A percentile compares a stretch with the other conserved stretches of the same genome.
Evolutionary conservation across 345 rosid genomes (phyloP).

Genomic region (Leavenworthia alabamica): DNA sequence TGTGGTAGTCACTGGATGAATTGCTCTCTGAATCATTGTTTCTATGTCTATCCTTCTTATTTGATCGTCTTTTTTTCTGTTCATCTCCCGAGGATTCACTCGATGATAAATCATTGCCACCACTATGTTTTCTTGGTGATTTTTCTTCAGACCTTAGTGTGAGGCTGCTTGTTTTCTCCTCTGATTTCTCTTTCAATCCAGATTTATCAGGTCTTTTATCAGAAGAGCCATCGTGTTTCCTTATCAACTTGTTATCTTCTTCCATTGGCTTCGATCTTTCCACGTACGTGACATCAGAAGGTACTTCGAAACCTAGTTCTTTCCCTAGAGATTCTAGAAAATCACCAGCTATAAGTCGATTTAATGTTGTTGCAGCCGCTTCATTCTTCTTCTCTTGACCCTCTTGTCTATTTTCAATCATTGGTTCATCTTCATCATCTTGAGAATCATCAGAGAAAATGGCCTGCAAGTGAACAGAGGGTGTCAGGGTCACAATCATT

Average conservation of each 20-base stretch:
- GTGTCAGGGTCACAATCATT: background rate
- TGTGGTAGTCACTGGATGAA: conserved; percentile 46
- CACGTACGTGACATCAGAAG: conserved; percentile 48
- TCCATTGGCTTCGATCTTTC: conserved; percentile 27
- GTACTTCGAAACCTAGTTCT: conserved; percentile 94
- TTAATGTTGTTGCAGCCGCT: conserved; percentile 72
- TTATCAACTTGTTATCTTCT: conserved; percentile 25
- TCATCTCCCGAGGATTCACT: conserved; percentile 58
- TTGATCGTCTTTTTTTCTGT: conserved; percentile 41
- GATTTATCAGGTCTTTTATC: conserved; percentile 22
- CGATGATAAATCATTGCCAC: conserved; percentile 8
- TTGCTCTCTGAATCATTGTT: conserved; percentile 54
- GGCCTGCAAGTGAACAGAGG: conserved; percentile 56
- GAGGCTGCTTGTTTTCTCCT: conserved; percentile 34
- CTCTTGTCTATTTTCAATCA: conserved; percentile 32
- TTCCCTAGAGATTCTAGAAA: conserved; percentile 88
- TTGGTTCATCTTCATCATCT: conserved; percentile 51
- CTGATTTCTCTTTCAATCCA: conserved; percentile 24
- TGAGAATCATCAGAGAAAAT: conserved; percentile 93
- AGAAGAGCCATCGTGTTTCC: conserved; percentile 17
- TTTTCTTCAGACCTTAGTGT: conserved; percentile 43
- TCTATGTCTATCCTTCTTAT: conserved; percentile 33
- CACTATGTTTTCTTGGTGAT: conserved; percentile 27
- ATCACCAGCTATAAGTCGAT: conserved; percentile 88
- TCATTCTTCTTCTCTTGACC: conserved; percentile 59